Evolutionary conservation across 1,139 yeast genomes (phyloP).

Genomic region (Diutina siamensis): DNA sequence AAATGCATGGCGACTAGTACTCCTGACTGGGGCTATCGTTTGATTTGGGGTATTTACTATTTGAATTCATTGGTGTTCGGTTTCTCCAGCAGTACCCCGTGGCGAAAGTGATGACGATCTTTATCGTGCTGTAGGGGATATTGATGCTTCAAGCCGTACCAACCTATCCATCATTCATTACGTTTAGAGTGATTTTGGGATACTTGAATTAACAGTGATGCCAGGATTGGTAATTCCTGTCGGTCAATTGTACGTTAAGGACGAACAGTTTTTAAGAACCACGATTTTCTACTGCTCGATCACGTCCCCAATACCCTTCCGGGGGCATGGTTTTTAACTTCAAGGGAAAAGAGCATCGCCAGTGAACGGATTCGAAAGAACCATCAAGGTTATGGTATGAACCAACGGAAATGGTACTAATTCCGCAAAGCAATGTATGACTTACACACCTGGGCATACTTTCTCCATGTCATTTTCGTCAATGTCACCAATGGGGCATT

Average conservation of each 20-base stretch:
- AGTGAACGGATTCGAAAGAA: conserved; percentile 10
- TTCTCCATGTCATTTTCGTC: conserved; percentile 23
- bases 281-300: conserved; percentile 27
- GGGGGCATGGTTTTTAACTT: conserved; percentile 28
- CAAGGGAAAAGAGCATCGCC: conserved; percentile 9
- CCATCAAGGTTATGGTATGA: conserved; percentile 11
- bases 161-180: conserved; percentile 21
- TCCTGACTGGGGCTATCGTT: conserved; percentile 9
- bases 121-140: conserved; percentile 9
- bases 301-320: conserved; percentile 44
- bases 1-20: conserved; percentile 9
- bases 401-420: conserved; percentile 22
- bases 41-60: conserved; percentile 9
- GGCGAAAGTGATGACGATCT: conserved; percentile 8
- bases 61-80: conserved; percentile 9
- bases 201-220: conserved; percentile 17
- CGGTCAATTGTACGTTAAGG: conserved; percentile 17
- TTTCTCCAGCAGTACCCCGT: conserved; percentile 10
- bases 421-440: conserved; percentile 41
- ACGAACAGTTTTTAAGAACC: conserved; percentile 11
- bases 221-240: conserved; percentile 18
- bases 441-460: conserved; percentile 24
- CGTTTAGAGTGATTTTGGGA: conserved; percentile 23
- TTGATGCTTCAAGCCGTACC: conserved; percentile 12
- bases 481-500: conserved; percentile 45